Base-by-base conservation (phyloP, 2,329 filamentous ascomycete species). In the Cytospora piceae region DNA sequence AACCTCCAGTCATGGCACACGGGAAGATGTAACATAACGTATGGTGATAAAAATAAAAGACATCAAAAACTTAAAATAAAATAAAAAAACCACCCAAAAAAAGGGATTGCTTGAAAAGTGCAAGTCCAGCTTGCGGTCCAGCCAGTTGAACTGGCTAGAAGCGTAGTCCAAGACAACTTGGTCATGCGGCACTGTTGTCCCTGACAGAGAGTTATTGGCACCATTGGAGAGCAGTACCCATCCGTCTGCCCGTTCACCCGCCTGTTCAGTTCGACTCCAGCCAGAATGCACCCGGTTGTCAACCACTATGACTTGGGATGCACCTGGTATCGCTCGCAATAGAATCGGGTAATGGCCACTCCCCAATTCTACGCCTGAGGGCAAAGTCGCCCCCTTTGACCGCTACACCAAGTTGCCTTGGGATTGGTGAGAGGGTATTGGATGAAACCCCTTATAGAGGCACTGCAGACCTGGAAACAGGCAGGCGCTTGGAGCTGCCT, bases 381-480 rank as follows among this genome's bases (percentile, higher is more conserved):
- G n/a, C 39, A 57, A 63, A 63, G 14, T 57, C 17, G 60, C 17
- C 53, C 53, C 60, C 60, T 53, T 46, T 63, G 39, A 39, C 53
- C 60, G 53, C 60, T 63, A 49, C 49, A 17, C 60, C 60, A 63
- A 63, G 53, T 24, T 62, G 53, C 60, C 60, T 56, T 51, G 53
- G 39, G 22, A 37, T 37, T 1, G 37, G 20, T 34, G 7, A 29
- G 24, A 51, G 15, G 11, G n/a, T 11, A 2, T 32, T 20, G 31
- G 12, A 12, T 54, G 20, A 39, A 17, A 4, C 7, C 9, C 12
- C 6, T 57, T n/a, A 51, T 57, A 11, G 51, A n/a, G 39, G 39
- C 5, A 14, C 39, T 17, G 53, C 53, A 51, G n/a, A n/a, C 9
- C 31, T 49, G 42, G n/a, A 49, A 42, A 14, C 17, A 15, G 34